phyloP scores from a whole-genome alignment of 768 basidiomycete genomes.

The Boletellus ananiceps region DNA sequence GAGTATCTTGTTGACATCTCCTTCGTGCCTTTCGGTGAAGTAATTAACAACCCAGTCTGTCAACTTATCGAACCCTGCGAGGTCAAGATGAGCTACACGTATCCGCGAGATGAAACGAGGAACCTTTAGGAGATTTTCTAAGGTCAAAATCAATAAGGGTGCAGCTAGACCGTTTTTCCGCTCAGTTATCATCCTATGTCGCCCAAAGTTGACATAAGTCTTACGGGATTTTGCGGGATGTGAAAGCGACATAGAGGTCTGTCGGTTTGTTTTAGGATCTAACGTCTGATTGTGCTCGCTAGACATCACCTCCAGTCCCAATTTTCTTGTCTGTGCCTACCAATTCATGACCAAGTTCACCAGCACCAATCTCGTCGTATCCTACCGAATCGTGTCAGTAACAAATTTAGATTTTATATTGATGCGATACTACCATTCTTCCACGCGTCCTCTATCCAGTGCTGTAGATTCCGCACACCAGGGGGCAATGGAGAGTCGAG shows the following conservation, averaged over 20 bases:
- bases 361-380: slow-evolving; percentile 67
- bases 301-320: slow-evolving; percentile 63
- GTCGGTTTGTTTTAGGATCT: slow-evolving; percentile 1
- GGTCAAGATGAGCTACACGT: background rate
- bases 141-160: slow-evolving; percentile 64
- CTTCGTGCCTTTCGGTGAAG: slow-evolving; percentile 43
- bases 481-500: slow-evolving; percentile 58
- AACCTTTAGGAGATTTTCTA: slow-evolving; percentile 42
- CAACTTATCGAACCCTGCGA: slow-evolving; percentile 44
- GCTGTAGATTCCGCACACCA: slow-evolving; percentile 69
- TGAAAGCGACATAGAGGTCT: slow-evolving; percentile 81
- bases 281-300: background rate
- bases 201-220: slow-evolving; percentile 22
- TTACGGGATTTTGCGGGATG: slow-evolving; percentile 77
- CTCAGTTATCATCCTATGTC: background rate
- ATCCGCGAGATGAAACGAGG: background rate
- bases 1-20: slow-evolving; percentile 50
- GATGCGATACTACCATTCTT: slow-evolving; percentile 40
- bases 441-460: slow-evolving; percentile 84
- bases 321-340: slow-evolving; percentile 68
- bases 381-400: slow-evolving; percentile 36
- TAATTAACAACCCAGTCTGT: slow-evolving; percentile 74
- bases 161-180: slow-evolving; percentile 35
- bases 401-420: background rate
- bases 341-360: slow-evolving; percentile 49